Evolutionary conservation across 2,329 filamentous ascomycete species (phyloP), one percentile per base, ranked within the genome.

Genomic region (Pseudogymnoascus sp.): DNA sequence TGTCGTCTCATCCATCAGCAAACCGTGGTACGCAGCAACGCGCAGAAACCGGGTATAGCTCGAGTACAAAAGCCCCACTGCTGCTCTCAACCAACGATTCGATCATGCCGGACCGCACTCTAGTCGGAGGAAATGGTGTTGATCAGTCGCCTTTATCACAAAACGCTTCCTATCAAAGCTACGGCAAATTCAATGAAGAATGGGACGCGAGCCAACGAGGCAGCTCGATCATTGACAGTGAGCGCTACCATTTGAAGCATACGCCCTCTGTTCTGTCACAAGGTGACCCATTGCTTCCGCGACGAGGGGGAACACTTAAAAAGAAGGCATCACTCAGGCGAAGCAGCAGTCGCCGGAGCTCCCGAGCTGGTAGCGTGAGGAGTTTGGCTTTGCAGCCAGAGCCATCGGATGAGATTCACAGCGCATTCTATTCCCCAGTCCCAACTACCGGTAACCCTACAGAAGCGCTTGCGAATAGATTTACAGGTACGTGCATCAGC

Each of bases 391-490:
- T 92, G 62, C 89, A 90, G 63, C 86, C 89, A 64, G 83, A 80
- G 4, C 80, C 80, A 31, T 87, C 90, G 64, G 84, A 87, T 63
- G 86, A 90, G 72, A 79, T 82, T 67, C 88, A 92, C 72, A 97
- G 89, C 75, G 90, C 88, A 45, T 97, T 97, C 73, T 87, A 87
- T 73, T 92, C 91, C 58, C 94, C 94, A 1, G 88, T 99, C 35
- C 94, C 92, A 2, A 97, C 90, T 4, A 84, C 83, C 15, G 90
- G 91, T 3, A 92, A 87, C 60, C 94, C 94, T 1, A 97, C 94
- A 1, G 93, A 97, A 63, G 81, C 89, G 59, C 80, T 99, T 31
- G 89, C 91, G 45, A 90, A 86, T 69, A 85, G 94, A 61, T 99
- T 99, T 73, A 90, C 97, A 79, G 84, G 92, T 92, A 80, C 64